These are phyloP conservation scores for Exophiala oligosperma DNA, from an alignment of 2,329 filamentous ascomycete species.

Conservation along the genomic window DNA sequence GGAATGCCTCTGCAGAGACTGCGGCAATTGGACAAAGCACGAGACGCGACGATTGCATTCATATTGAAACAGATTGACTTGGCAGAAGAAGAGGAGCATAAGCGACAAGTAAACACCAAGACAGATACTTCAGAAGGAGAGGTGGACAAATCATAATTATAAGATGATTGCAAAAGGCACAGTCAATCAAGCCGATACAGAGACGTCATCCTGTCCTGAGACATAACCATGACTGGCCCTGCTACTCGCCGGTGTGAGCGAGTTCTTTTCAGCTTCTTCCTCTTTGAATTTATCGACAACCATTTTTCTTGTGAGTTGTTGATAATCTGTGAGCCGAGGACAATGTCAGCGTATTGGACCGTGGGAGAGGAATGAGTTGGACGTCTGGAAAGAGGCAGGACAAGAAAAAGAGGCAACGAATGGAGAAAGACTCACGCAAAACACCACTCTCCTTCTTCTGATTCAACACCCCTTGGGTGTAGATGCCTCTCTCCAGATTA, in stretches of 20 bases:
- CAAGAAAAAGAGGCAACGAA: slow-evolving; percentile 10
- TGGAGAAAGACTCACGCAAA: slow-evolving; percentile 42
- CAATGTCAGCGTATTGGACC: not conserved
- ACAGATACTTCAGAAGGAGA: not conserved
- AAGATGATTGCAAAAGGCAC: not conserved
- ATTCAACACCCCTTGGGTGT: slow-evolving; percentile 57
- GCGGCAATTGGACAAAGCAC: slow-evolving; percentile 51
- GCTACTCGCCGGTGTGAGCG: slow-evolving; percentile 14
- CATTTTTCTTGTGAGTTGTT: slow-evolving; percentile 47
- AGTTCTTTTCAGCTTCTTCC: slow-evolving; percentile 33
- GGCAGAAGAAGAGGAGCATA: slow-evolving; percentile 41
- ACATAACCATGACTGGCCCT: slow-evolving; percentile 9
- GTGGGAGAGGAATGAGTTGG: not conserved
- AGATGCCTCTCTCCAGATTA: slow-evolving; percentile 56
- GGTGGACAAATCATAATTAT: not conserved
- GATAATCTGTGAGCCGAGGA: slow-evolving; percentile 40
- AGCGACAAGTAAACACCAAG: not conserved
- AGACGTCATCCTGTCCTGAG: slow-evolving; percentile 11
- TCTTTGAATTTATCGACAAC: slow-evolving; percentile 44
- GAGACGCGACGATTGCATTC: slow-evolving; percentile 55
- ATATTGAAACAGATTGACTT: slow-evolving; percentile 55
- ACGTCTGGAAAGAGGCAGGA: slow-evolving; percentile 14
- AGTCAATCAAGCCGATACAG: slow-evolving; percentile 14
- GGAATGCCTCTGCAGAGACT: slow-evolving; percentile 40
- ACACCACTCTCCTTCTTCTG: slow-evolving; percentile 58